phyloP scores from a whole-genome alignment of 1,284 basidiomycete genomes.

The Sparassis latifolia region DNA sequence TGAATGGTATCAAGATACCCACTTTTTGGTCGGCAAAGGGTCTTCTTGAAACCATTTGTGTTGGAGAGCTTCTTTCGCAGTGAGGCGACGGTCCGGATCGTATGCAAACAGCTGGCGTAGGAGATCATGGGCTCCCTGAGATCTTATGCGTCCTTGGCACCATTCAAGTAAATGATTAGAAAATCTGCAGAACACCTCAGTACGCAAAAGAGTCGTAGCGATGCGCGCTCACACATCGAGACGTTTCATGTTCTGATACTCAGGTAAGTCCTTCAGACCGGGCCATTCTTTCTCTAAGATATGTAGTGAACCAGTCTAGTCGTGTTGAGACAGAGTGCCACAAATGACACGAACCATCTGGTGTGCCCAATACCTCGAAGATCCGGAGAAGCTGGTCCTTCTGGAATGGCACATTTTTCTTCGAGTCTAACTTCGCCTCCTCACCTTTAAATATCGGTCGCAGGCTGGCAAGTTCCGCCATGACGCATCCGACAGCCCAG shows the following conservation, averaged over 20 bases:
- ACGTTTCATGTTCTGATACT: constrained; percentile 78
- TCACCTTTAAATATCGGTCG: constrained; percentile 99
- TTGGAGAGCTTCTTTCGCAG: constrained; percentile 73
- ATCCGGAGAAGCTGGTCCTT: constrained; percentile 93
- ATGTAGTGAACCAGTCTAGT: not conserved
- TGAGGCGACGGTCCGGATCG: constrained; percentile 84
- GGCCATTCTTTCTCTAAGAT: constrained; percentile 79
- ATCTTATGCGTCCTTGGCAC: constrained; percentile 66
- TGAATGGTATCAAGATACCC: constrained; percentile 17
- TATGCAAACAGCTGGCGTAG: constrained; percentile 83
- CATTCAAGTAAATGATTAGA: constrained; percentile 68
- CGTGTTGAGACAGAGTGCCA: not conserved
- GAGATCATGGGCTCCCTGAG: constrained; percentile 71
- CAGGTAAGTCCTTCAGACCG: constrained; percentile 80
- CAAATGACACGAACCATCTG: constrained; percentile 52
- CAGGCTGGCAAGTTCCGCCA: constrained; percentile 90
- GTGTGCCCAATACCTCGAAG: constrained; percentile 90
- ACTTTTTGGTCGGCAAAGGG: constrained; percentile 71
- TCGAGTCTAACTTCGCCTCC: constrained; percentile 91
- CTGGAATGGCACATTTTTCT: constrained; percentile 93
- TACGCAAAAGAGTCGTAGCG: constrained; percentile 5
- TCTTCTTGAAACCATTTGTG: constrained; percentile 83
- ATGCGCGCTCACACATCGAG: constrained; percentile 59
- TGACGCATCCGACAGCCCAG: constrained; percentile 96
- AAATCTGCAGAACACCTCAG: constrained; percentile 37